A percentile compares a stretch with the other conserved stretches of the same genome.
Evolutionary conservation across 345 rosid species (phyloP).

Genomic region (Brassica rapa): DNA sequence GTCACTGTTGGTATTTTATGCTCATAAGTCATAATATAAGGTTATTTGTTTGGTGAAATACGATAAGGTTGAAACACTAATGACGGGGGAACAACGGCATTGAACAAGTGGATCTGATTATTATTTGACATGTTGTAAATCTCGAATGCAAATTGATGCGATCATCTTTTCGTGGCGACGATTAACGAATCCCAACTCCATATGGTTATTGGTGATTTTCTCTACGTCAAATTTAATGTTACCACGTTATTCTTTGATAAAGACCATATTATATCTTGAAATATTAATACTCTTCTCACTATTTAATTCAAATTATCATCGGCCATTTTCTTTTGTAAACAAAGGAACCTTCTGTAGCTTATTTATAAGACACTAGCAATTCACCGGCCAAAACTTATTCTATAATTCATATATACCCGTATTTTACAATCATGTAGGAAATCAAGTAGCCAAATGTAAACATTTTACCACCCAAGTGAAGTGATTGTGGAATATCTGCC

Average conservation of each 20-base stretch:
- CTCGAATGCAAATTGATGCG: background rate
- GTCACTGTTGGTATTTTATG: slow-evolving; percentile 20
- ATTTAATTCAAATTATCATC: background rate
- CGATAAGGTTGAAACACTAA: slow-evolving; percentile 10
- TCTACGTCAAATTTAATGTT: background rate
- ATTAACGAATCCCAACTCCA: background rate
- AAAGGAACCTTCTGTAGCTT: background rate
- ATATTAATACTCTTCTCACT: background rate
- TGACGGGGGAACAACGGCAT: slow-evolving; percentile 15
- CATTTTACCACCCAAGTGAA: background rate
- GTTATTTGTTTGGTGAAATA: background rate
- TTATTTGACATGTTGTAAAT: background rate
- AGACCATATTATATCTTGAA: slow-evolving; percentile 5
- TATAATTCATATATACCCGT: slow-evolving; percentile 18
- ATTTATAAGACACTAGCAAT: background rate
- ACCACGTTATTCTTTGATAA: slow-evolving; percentile 23
- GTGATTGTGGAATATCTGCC: background rate
- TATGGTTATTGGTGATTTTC: too few species aligned
- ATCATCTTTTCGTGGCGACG: background rate
- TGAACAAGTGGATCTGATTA: slow-evolving; percentile 29
- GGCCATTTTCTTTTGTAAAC: background rate
- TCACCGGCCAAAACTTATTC: slow-evolving; percentile 35
- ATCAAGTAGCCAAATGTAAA: background rate
- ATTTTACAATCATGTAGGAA: slow-evolving; percentile 6
- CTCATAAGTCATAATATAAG: slow-evolving; percentile 5